These are phyloP conservation scores for Malbranchea zuffiana DNA, from an alignment of 2,329 filamentous ascomycete species.

Conservation along the genomic window DNA sequence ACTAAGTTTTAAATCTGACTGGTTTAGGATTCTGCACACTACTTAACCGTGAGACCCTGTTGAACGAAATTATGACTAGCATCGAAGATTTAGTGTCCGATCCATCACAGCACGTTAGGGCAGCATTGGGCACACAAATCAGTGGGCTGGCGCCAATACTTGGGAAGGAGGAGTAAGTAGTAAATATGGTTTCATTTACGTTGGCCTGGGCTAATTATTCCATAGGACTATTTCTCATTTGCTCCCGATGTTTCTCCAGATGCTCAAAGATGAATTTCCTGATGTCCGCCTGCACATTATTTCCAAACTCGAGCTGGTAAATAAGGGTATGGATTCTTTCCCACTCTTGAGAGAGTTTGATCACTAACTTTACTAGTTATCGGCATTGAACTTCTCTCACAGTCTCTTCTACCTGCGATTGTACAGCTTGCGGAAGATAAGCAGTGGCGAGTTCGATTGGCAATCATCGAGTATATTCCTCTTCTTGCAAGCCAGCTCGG, in stretches of 20 bases:
- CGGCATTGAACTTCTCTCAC: constrained; percentile 90
- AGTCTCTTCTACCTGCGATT: constrained; percentile 92
- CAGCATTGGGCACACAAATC: constrained; percentile 90
- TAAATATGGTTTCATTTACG: background rate
- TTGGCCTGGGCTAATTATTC: constrained; percentile 13
- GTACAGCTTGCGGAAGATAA: constrained; percentile 97
- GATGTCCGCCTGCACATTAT: constrained; percentile 98
- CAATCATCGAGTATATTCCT: constrained; percentile 98
- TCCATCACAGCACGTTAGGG: constrained; percentile 90
- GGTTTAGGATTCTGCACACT: constrained; percentile 72
- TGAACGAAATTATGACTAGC: constrained; percentile 93
- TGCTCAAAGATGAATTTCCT: constrained; percentile 98
- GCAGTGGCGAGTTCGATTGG: constrained; percentile 94
- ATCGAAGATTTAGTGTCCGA: constrained; percentile 95
- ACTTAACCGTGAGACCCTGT: constrained; percentile 73
- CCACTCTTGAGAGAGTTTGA: background rate
- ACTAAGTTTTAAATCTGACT: constrained; percentile 15
- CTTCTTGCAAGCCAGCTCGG: constrained; percentile 90
- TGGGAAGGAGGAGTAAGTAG: constrained; percentile 83
- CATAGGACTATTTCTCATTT: constrained; percentile 85
- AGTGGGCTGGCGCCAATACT: constrained; percentile 93
- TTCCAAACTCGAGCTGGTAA: constrained; percentile 97
- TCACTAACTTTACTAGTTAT: constrained; percentile 54
- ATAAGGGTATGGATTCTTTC: constrained; percentile 59
- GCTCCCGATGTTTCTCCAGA: constrained; percentile 95